phyloP scores from a whole-genome alignment of 2,329 filamentous ascomycete species.

The Rachicladosporium sp. region DNA sequence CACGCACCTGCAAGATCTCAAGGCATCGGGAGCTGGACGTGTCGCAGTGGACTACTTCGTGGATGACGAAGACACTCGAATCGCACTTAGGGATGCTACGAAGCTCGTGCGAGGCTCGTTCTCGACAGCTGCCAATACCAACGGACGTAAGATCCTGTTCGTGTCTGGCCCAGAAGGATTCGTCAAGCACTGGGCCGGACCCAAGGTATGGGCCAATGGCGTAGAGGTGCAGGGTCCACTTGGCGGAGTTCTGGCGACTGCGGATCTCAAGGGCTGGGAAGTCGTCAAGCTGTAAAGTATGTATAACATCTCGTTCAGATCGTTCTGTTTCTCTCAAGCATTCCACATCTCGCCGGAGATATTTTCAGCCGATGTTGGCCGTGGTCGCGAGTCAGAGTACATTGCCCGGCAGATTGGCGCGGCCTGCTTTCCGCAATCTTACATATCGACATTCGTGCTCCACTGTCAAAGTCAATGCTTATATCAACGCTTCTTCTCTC shows the following conservation, averaged over 20 bases:
- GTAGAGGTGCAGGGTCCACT: slow-evolving; percentile 63
- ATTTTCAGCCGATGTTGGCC: no score
- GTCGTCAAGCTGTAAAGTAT: slow-evolving; percentile 43
- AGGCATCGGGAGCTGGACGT: slow-evolving; percentile 25
- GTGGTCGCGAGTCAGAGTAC: no score
- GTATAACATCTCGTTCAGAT: no score
- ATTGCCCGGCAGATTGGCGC: no score
- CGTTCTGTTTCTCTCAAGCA: no score
- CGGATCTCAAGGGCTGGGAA: slow-evolving; percentile 47
- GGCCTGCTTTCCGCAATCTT: no score
- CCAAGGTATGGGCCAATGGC: slow-evolving; percentile 63
- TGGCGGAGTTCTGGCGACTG: slow-evolving; percentile 51
- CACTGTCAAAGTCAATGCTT: no score
- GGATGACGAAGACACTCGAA: slow-evolving; percentile 62
- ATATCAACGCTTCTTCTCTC: no score
- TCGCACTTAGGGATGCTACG: slow-evolving; percentile 35
- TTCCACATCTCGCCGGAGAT: no score
- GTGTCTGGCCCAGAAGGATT: slow-evolving; percentile 90
- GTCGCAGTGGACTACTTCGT: slow-evolving; percentile 64
- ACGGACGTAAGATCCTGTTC: slow-evolving; percentile 55
- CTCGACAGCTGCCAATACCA: slow-evolving; percentile 7
- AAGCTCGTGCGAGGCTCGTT: slow-evolving; percentile 5
- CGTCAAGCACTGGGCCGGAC: slow-evolving; percentile 64
- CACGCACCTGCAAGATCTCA: slow-evolving; percentile 50
- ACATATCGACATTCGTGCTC: no score